A percentile compares a stretch with the other conserved stretches of the same genome.
These are phyloP conservation scores for Melampsora occidentalis DNA, from an alignment of 1,284 basidiomycete genomes.

Conservation along the genomic window DNA sequence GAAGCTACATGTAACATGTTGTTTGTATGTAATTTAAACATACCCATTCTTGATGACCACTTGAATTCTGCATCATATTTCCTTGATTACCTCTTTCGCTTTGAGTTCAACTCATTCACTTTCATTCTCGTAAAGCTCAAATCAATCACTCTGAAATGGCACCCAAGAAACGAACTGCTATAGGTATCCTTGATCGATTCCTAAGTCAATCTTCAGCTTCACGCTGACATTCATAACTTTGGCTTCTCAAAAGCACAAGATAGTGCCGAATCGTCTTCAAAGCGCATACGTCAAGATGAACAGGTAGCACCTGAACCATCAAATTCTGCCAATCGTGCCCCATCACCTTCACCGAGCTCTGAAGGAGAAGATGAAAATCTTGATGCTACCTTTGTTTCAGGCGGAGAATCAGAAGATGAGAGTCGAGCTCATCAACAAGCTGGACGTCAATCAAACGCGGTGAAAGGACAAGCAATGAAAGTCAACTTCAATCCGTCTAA, in stretches of 20 bases:
- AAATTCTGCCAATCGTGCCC: not conserved
- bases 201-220: not conserved
- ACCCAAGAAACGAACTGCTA: constrained; percentile 5
- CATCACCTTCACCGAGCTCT: not conserved
- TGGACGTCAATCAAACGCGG: constrained; percentile 10
- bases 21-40: too few species aligned
- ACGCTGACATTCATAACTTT: not conserved
- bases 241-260: not conserved
- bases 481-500: constrained; percentile 23
- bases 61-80: too few species aligned
- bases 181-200: not conserved
- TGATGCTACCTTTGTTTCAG: constrained; percentile 40
- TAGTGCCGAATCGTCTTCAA: not conserved
- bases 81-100: too few species aligned
- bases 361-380: constrained; percentile 39
- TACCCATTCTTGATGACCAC: too few species aligned
- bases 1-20: too few species aligned
- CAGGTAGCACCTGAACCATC: not conserved
- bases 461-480: constrained; percentile 30
- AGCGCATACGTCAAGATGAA: not conserved
- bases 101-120: too few species aligned
- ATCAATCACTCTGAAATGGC: not conserved
- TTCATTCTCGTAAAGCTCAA: too few species aligned
- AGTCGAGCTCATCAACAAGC: not conserved
- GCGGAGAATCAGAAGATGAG: constrained; percentile 39